phyloP scores from a whole-genome alignment of 495 filamentous ascomycete species.

The Melanomma pulvis-pyrius region DNA sequence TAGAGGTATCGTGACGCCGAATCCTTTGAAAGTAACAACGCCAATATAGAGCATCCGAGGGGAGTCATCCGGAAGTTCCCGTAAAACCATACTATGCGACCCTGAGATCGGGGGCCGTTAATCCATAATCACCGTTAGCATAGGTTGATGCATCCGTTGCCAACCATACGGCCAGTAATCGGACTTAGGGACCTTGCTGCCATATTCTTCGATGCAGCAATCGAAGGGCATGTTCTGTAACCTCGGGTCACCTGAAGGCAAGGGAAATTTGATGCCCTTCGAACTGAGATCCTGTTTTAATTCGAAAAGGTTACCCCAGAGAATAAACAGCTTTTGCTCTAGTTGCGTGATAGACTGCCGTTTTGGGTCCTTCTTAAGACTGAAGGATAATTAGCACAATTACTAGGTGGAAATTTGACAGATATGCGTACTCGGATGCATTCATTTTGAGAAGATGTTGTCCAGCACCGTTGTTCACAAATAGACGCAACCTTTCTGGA shows the following conservation, averaged over 20 bases:
- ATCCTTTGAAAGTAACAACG: neutral
- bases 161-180: conserved; percentile 46
- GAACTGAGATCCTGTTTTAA: conserved; percentile 30
- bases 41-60: neutral
- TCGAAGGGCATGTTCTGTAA: conserved; percentile 55
- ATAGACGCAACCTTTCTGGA: conserved; percentile 56
- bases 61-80: too few relatives aligned
- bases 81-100: neutral
- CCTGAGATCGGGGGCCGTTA: too few relatives aligned
- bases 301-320: conserved; percentile 77
- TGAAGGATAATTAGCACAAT: conserved; percentile 35
- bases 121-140: conserved; percentile 55
- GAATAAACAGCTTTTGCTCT: conserved; percentile 70
- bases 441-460: conserved; percentile 67
- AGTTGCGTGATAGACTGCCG: conserved; percentile 52
- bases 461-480: conserved; percentile 66
- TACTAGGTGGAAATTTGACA: neutral
- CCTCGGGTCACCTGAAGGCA: neutral
- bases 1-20: neutral
- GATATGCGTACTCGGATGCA: conserved; percentile 63
- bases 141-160: conserved; percentile 58
- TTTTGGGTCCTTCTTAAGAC: conserved; percentile 56
- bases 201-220: conserved; percentile 67
- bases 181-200: conserved; percentile 43
- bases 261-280: neutral